Base-by-base conservation (phyloP, 768 basidiomycete genomes). In the Leccinum barrowsii region DNA sequence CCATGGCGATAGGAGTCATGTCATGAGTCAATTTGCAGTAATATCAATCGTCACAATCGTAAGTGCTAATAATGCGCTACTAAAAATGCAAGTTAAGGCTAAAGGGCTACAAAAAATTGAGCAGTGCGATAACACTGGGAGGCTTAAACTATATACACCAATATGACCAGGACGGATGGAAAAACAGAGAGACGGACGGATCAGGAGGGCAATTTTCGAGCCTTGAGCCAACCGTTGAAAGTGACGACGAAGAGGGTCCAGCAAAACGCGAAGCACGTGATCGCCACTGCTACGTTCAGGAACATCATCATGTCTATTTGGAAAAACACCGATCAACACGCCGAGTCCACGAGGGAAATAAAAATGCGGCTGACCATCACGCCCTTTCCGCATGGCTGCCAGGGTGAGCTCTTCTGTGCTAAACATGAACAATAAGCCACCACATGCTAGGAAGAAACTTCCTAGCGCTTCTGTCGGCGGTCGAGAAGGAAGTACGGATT, bases 391-490 rank as follows among this genome's bases (percentile, higher is more conserved):
- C 94, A 98, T 97, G 17, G 94, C 94, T 12, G 91, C 89, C 60
- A 91, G 83, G 3, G 91, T 90, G 21, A 98, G 71, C 66, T 96
- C 92, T 74, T 98, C 94, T 7, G 88, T 89, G 35, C 90, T 92
- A 58, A 94, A 83, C 72, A 95, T 91, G 75, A 98, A 98, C 52
- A 86, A 81, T 57, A 98, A 71, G 10, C 96, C 96, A 49, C 95
- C 95, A 55, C 87, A 88, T 7, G 94, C 83, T 52, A 95, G 78
- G 75, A 89, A 90, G 74, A 98, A 91, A 58, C 90, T 83, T 15
- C 88, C 91, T 42, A 98, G 74, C 5, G 89, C 89, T 76, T 98
- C 96, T 0, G 95, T 95, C 0, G 95, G 96, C 5, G 96, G 96
- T 8, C 94, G 85, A 13, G 90, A 92, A 2, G 96, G 96, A 13